Conservation (phyloP, 2,329 filamentous ascomycete species). For the Colletotrichum lentis region DNA sequence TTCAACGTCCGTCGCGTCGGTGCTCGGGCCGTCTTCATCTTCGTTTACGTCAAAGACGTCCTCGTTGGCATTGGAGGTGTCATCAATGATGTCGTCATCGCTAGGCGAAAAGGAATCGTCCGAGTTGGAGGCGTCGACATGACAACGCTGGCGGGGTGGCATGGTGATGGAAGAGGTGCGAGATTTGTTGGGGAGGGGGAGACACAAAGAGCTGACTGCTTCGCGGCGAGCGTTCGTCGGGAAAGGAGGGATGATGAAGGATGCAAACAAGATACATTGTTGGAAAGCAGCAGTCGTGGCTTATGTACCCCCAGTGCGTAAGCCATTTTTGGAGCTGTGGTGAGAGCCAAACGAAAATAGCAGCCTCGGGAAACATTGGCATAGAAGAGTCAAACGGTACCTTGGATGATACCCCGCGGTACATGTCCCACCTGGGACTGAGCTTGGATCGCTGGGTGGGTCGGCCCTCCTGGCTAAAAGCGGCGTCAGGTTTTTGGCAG, state of each 20-base stretch:
- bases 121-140: background rate
- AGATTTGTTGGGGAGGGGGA: background rate
- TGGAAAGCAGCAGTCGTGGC: background rate
- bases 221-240: background rate
- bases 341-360: background rate
- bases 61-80: background rate
- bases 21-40: background rate
- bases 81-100: background rate
- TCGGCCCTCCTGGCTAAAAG: constrained; percentile 1
- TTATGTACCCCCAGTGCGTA: background rate
- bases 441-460: background rate
- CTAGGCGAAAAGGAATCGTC: constrained; percentile 1
- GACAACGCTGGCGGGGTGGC: background rate
- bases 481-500: background rate
- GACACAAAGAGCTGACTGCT: background rate
- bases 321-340: background rate
- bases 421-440: background rate
- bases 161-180: no score
- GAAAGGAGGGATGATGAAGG: background rate
- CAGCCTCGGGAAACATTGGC: background rate
- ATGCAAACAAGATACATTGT: background rate
- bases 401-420: constrained; percentile 1
- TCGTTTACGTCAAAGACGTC: background rate
- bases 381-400: constrained; percentile 3
- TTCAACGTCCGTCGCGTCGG: constrained; percentile 4